Conservation (phyloP, 768 basidiomycete species). For the Rhizopogon salebrosus region DNA sequence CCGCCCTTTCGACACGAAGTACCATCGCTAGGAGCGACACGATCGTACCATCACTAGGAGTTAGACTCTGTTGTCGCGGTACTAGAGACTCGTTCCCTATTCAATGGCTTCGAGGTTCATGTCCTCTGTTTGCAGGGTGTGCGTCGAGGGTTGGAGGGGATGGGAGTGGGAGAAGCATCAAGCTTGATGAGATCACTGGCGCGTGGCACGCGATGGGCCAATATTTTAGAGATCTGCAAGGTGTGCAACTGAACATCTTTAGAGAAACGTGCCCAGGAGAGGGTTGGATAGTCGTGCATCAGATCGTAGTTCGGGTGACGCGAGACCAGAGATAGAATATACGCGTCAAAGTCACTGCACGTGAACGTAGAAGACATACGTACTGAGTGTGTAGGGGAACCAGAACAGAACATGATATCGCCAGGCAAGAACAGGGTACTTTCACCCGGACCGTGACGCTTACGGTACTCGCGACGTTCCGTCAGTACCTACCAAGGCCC, state of each 20-base stretch:
- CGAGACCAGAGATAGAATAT: constrained; percentile 70
- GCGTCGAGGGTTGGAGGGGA: constrained; percentile 41
- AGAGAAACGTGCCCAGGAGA: constrained; percentile 91
- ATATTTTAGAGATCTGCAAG: constrained; percentile 82
- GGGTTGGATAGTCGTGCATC: constrained; percentile 93
- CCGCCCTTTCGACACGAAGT: constrained; percentile 19
- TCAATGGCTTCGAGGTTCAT: constrained; percentile 74
- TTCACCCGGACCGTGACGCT: constrained; percentile 73
- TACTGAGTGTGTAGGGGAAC: constrained; percentile 90
- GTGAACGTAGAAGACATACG: constrained; percentile 24
- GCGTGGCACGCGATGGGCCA: constrained; percentile 82
- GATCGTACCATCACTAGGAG: constrained; percentile 37
- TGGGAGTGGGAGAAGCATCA: constrained; percentile 68
- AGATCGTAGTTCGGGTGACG: constrained; percentile 92
- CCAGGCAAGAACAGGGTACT: constrained; percentile 86
- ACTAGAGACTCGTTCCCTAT: constrained; percentile 55
- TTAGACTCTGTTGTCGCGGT: constrained; percentile 44
- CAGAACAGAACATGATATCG: constrained; percentile 91
- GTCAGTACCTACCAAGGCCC: constrained; percentile 69
- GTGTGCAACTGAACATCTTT: constrained; percentile 94
- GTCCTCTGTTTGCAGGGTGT: constrained; percentile 25
- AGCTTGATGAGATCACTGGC: constrained; percentile 83
- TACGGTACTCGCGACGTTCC: constrained; percentile 72
- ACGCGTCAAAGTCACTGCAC: constrained; percentile 8
- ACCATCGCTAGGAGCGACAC: too few relatives aligned